A percentile compares a stretch with the other conserved stretches of the same genome.
phyloP scores from a whole-genome alignment of 2,329 filamentous ascomycete species.

The Fusarium liriodendri region DNA sequence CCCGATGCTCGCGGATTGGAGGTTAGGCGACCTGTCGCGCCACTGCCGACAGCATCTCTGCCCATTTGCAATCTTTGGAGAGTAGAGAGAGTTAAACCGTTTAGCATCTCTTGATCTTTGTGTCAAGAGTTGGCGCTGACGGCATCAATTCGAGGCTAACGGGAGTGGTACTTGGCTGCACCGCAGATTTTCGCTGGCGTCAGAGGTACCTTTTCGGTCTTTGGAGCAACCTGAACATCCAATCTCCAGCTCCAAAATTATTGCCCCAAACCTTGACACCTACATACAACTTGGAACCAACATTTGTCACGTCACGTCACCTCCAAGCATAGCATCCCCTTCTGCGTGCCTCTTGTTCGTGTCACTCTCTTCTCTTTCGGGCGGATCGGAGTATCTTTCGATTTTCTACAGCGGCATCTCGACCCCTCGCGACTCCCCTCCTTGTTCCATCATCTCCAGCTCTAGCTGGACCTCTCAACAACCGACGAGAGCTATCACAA shows the following conservation, averaged over 20 bases:
- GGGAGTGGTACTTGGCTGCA: conserved; percentile 17
- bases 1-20: background rate
- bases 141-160: background rate
- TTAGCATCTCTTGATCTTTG: background rate
- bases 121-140: background rate
- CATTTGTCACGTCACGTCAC: conserved; percentile 32
- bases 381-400: background rate
- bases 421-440: conserved; percentile 12
- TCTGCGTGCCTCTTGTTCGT: conserved; percentile 14
- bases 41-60: background rate
- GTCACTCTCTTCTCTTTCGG: conserved; percentile 5
- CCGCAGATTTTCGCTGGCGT: conserved; percentile 7
- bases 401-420: background rate
- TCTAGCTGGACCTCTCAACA: conserved; percentile 17
- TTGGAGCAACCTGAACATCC: conserved; percentile 5
- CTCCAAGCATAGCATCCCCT: conserved; percentile 4
- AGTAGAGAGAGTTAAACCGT: background rate
- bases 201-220: conserved; percentile 27
- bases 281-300: conserved; percentile 27
- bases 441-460: background rate
- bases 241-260: conserved; percentile 39
- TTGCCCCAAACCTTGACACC: conserved; percentile 39
- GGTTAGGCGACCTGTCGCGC: background rate
- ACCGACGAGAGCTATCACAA: conserved; percentile 25
- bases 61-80: background rate